Percentiles rank a stretch among this genome's conserved stretches.
phyloP scores from a whole-genome alignment of 2,329 filamentous ascomycete species.

The Stemphylium lycopersici region DNA sequence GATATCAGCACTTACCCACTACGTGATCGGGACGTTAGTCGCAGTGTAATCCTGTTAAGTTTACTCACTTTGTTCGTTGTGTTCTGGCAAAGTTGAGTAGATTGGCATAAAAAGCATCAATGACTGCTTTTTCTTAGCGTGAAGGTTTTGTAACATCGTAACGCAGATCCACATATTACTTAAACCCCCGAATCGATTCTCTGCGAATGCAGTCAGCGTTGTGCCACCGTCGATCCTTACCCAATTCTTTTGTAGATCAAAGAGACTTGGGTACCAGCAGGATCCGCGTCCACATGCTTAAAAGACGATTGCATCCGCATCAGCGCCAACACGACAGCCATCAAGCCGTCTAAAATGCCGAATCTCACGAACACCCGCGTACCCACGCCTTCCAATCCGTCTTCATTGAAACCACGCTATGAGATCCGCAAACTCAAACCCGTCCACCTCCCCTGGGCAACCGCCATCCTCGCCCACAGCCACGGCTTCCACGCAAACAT shows the following conservation, averaged over 20 bases:
- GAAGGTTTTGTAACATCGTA: not conserved
- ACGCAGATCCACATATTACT: no score
- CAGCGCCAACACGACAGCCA: not conserved
- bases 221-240: no score
- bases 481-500: slow-evolving; percentile 40
- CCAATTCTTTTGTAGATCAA: no score
- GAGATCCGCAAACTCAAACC: slow-evolving; percentile 39
- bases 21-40: no score
- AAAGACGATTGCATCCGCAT: not conserved
- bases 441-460: slow-evolving; percentile 36
- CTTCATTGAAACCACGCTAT: slow-evolving; percentile 37
- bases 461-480: slow-evolving; percentile 39
- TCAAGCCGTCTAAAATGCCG: not conserved
- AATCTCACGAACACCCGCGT: not conserved
- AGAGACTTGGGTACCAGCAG: no score
- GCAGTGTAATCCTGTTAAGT: no score
- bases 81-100: not conserved
- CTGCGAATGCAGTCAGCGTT: not conserved
- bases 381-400: slow-evolving; percentile 29
- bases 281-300: no score
- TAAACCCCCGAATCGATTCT: not conserved
- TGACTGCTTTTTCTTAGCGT: not conserved
- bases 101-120: not conserved
- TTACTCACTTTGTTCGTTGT: not conserved
- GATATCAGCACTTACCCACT: no score